Evolutionary conservation across 1,139 yeast species (phyloP).

Genomic region (Meyerozyma smithsonii): DNA sequence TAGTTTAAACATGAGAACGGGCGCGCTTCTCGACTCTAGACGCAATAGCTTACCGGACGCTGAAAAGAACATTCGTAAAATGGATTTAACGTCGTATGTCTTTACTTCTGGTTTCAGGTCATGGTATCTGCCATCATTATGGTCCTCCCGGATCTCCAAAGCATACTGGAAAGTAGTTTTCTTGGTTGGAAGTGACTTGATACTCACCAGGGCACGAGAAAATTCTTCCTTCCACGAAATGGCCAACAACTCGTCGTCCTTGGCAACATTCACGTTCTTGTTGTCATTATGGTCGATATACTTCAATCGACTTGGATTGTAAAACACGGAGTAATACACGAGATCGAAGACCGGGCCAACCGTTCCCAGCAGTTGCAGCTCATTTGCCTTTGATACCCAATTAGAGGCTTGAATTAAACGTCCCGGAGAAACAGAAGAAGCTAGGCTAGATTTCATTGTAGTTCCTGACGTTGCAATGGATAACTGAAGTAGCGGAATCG

Average conservation of each 20-base stretch:
- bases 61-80: conserved; percentile 61
- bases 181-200: conserved; percentile 22
- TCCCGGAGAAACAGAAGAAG: conserved; percentile 59
- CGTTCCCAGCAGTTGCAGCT: not conserved
- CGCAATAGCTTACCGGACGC: conserved; percentile 67
- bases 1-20: conserved; percentile 61
- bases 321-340: conserved; percentile 61
- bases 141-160: conserved; percentile 51
- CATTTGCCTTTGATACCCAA: conserved; percentile 32
- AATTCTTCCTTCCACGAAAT: conserved; percentile 74
- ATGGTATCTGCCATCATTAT: conserved; percentile 74
- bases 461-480: conserved; percentile 72
- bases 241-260: conserved; percentile 22
- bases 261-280: conserved; percentile 9
- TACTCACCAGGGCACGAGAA: conserved; percentile 49
- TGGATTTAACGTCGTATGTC: conserved; percentile 34
- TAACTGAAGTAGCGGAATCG: conserved; percentile 65
- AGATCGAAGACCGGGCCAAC: conserved; percentile 64
- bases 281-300: conserved; percentile 24
- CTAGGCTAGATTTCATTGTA: conserved; percentile 45
- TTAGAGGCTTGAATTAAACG: conserved; percentile 62
- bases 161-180: conserved; percentile 34
- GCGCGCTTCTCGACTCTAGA: conserved; percentile 60
- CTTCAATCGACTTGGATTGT: conserved; percentile 48
- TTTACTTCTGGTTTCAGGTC: conserved; percentile 43